Conservation (phyloP, 2,329 filamentous ascomycete genomes). For the Magnaporthiopsis rhizophila region DNA sequence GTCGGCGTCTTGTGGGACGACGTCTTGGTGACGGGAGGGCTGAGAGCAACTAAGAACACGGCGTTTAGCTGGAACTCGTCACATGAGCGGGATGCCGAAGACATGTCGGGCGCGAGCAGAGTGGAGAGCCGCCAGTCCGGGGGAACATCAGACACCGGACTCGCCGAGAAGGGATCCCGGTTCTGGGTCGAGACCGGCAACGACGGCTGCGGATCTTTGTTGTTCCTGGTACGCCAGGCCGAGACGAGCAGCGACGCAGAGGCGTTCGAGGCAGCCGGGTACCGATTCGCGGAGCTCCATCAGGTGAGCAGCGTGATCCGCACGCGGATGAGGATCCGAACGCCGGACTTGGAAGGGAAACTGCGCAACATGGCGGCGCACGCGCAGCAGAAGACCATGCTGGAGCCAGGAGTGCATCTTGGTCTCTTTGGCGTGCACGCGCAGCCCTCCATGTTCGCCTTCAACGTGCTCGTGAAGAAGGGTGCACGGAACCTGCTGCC, state of each 20-base stretch:
- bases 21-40: slow-evolving; percentile 56
- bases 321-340: slow-evolving; percentile 65
- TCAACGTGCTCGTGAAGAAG: slow-evolving; percentile 54
- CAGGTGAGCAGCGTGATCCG: slow-evolving; percentile 64
- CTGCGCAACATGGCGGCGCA: slow-evolving; percentile 59
- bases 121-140: not conserved
- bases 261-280: slow-evolving; percentile 62
- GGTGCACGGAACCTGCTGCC: slow-evolving; percentile 53
- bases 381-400: slow-evolving; percentile 35
- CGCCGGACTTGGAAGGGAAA: slow-evolving; percentile 49
- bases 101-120: not conserved
- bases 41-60: not conserved
- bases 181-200: slow-evolving; percentile 12
- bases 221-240: slow-evolving; percentile 67
- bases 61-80: not conserved
- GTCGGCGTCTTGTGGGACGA: slow-evolving; percentile 69
- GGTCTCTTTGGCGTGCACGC: slow-evolving; percentile 51
- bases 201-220: slow-evolving; percentile 65
- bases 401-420: slow-evolving; percentile 46
- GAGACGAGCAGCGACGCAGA: slow-evolving; percentile 49
- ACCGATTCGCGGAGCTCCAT: slow-evolving; percentile 64
- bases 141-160: slow-evolving; percentile 18
- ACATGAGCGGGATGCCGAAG: too few relatives aligned
- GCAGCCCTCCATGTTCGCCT: slow-evolving; percentile 43
- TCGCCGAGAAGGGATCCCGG: slow-evolving; percentile 32